These are phyloP conservation scores for Arachis hypogaea DNA, from an alignment of 306 rosid genomes.

Conservation along the genomic window DNA sequence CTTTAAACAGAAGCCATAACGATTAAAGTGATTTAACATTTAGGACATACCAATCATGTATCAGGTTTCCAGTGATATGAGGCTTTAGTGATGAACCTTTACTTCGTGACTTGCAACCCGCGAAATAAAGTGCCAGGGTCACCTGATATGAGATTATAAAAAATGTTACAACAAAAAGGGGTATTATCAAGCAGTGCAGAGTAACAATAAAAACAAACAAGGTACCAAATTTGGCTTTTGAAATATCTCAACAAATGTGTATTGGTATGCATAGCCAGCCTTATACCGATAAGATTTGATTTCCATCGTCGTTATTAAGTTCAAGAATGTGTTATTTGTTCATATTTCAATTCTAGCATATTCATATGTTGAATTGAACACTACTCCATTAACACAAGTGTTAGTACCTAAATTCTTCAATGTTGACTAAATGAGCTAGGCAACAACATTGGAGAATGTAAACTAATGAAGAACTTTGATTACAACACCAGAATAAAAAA, in stretches of 20 bases:
- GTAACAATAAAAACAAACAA: constrained; percentile 7
- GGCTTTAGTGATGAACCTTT: constrained; percentile 78
- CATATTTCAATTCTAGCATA: not conserved
- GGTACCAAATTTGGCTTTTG: not conserved
- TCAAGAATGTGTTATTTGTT: no score
- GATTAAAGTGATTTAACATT: constrained; percentile 27
- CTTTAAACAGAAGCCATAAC: constrained; percentile 11
- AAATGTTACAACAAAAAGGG: constrained; percentile 21
- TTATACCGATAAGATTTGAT: no score
- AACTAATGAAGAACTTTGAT: no score
- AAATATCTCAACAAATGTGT: no score
- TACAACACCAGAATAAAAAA: no score
- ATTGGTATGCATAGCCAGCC: no score
- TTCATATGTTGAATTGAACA: not conserved
- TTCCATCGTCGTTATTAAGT: no score
- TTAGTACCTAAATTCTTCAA: no score
- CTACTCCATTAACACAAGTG: no score
- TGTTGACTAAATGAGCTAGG: no score
- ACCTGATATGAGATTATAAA: constrained; percentile 57
- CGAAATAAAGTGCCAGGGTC: constrained; percentile 58
- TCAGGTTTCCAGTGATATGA: constrained; percentile 68
- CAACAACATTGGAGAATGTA: no score
- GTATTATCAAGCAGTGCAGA: constrained; percentile 1
- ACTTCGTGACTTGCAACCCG: constrained; percentile 73
- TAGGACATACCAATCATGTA: constrained; percentile 81